Base-by-base conservation (phyloP, 1,284 basidiomycete genomes). In the Malassezia dermatis region DNA sequence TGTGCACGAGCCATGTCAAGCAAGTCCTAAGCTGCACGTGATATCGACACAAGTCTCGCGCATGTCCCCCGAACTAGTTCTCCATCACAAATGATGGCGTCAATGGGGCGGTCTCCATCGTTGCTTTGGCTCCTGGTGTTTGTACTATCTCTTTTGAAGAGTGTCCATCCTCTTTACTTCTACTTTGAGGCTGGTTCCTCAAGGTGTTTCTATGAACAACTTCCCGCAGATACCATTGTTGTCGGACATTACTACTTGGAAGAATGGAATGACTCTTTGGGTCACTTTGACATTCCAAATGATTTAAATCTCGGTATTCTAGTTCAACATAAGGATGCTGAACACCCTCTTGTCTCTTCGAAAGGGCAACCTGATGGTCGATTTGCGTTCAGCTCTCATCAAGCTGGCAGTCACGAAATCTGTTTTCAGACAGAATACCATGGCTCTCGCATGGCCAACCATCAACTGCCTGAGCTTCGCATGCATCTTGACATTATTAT, bases 351-450 rank as follows among this genome's bases (percentile, higher is more conserved):
- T 27, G 89, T 89, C 37, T 86, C 86, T 66, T 90, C 89, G 2
- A 84, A 84, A 15, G 94, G 93, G 0, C 86, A 89, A 6, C 79
- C 84, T 7, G 86, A 94, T 53, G 87, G 93, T 45, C 84, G 84
- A 61, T 98, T 98, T 77, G 96, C 93, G 0, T 98, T 98, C 74
- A 94, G 93, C 17, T 91, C 89, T 2, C 89, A 95, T 76, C 89
- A 93, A 61, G 82, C 90, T 53, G 93, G 91, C 51, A 91, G 95
- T 78, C 94, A 99, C 77, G 84, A 87, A 53, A 94, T 99, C 74
- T 99, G 94, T 75, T 81, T 98, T 49, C 85, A 85, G 12, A 86
- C 88, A 27, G 89, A 91, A 37, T 64, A 63, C 51, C 57, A 66
- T 30, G 54, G 61, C 26, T 12, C 26, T 10, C 50, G 64, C 3